These are phyloP conservation scores for Peribolospora kevripleyi DNA, from an alignment of 768 basidiomycete genomes.

Conservation along the genomic window DNA sequence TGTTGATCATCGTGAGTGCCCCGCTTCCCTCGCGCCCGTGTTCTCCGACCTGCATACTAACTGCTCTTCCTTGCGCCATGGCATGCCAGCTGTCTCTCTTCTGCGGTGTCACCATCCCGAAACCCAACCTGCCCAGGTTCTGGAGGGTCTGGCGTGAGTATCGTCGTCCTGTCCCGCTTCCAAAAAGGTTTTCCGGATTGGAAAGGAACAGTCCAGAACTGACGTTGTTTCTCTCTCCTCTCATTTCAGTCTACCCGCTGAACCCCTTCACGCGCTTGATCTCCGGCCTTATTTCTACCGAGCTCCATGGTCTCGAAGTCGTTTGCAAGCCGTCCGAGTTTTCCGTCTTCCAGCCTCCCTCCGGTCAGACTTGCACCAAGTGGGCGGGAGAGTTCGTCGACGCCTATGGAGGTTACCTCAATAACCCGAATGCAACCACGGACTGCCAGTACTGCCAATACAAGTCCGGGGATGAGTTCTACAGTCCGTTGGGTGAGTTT, in stretches of 20 bases:
- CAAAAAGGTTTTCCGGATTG: too few species aligned
- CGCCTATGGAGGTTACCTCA: slow-evolving; percentile 45
- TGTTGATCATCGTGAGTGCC: slow-evolving; percentile 20
- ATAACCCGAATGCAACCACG: slow-evolving; percentile 35
- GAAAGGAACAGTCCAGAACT: too few species aligned
- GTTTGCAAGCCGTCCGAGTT: slow-evolving; percentile 41
- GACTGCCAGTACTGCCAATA: slow-evolving; percentile 34
- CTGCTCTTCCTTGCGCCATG: too few species aligned
- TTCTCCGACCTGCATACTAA: background rate
- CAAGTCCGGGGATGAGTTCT: slow-evolving; percentile 42
- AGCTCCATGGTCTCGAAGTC: slow-evolving; percentile 45
- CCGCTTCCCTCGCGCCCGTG: slow-evolving; percentile 12
- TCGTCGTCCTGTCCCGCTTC: background rate
- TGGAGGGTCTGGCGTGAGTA: slow-evolving; percentile 61
- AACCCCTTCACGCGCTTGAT: slow-evolving; percentile 44
- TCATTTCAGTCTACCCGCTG: slow-evolving; percentile 1
- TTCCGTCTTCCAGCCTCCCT: slow-evolving; percentile 42
- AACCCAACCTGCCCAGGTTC: slow-evolving; percentile 36
- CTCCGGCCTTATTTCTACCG: slow-evolving; percentile 49
- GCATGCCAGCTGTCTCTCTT: slow-evolving; percentile 26
- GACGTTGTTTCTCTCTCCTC: too few species aligned
- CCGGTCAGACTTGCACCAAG: slow-evolving; percentile 40
- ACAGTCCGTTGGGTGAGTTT: slow-evolving; percentile 24
- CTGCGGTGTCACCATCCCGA: slow-evolving; percentile 60
- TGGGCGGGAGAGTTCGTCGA: slow-evolving; percentile 49